Base-by-base conservation (phyloP, 1,284 basidiomycete genomes). In the Hymenochaete sp. region DNA sequence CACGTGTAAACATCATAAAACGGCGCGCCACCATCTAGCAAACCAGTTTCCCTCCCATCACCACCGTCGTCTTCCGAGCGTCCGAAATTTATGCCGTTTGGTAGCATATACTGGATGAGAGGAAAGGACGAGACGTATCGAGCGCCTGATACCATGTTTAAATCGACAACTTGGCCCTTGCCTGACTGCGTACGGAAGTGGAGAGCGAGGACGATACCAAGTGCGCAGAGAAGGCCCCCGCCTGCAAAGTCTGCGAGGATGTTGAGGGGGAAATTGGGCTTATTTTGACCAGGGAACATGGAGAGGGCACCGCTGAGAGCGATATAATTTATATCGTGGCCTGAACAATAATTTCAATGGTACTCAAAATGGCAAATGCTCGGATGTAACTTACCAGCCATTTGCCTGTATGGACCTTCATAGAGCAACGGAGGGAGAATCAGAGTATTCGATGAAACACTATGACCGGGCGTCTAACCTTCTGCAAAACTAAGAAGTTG, bases 311-410 rank as follows among this genome's bases (percentile, higher is more conserved):
- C 88, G 50, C 81, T 85, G 22, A 87, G 67, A 7, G 88, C 87
- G n/a, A 90, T 70, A 58, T 90, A 92, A 58, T 90, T 91, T 53
- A 91, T 75, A 57, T 92, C 88, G 57, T 91, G 88, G 18, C 82
- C 81, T 84, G 45, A 7, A 24, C 37, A 13, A 27, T 49, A 1
- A 39, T 32, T 46, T 16, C n/a, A n/a, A 54, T 43, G 52, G 26
- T 26, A 40, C 36, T 37, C 38, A 37, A 19, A 13, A 25, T 9
- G 37, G 16, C 26, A 21, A 28, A 42, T 26, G 2, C 21, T 18
- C 21, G 3, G 4, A 37, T n/a, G 10, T 16, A 9, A 55, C 67
- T 21, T 53, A 80, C 81, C 82, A 24, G 82, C 82, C 78, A 83
- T 82, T 53, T 78, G 66, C 52, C 73, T 79, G 49, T 81, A 68